Base-by-base conservation (phyloP, 148 eudicot species). In the Arbutus unedo region DNA sequence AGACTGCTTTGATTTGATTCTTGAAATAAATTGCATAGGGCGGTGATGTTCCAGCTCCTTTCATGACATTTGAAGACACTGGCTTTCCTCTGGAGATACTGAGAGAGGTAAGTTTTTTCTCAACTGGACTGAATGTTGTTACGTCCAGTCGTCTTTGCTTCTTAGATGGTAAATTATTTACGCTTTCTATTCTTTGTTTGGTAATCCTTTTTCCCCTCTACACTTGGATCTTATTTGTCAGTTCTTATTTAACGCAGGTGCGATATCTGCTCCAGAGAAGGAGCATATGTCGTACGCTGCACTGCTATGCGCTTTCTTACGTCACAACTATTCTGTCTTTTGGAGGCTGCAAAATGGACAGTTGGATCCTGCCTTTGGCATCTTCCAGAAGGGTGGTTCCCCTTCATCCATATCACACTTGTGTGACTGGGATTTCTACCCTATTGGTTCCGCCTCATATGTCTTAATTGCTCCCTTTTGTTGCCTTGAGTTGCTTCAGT, bases 271-370 rank as follows among this genome's bases (percentile, higher is more conserved):
- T 96, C 99, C 98, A 83, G 93, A 92, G 91, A 91, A 85, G 94
- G 99, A 96, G 99, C 99, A 96, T 92, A 94, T 96, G 99, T 96
- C 99, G 99, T 96, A 96, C 99, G 94, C 99, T 94, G 99, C 98
- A 87, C 88, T 95, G 97, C 93, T 85, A 91, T 91, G 90, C 90
- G 85, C 91, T 88, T 89, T 85, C 85, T 90, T 91, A 85, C 85
- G 87, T 92, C 86, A 88, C 93, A 90, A 86, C 89, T 88, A 88
- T 89, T 92, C 92, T 86, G 90, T 87, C 74, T 87, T 93, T 91
- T 90, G 91, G 92, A 94, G 93, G 93, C 94, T 96, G 98, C 93
- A 93, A 93, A 91, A 91, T 89, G 97, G 97, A 93, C 86, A 85
- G 85, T 93, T 91, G 96, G 93, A 92, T 97, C 98, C 97, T 90